Percentiles rank a stretch among this genome's conserved stretches.
phyloP scores from a whole-genome alignment of 352 stramenopile genomes.

The Phytophthora tubulina region DNA sequence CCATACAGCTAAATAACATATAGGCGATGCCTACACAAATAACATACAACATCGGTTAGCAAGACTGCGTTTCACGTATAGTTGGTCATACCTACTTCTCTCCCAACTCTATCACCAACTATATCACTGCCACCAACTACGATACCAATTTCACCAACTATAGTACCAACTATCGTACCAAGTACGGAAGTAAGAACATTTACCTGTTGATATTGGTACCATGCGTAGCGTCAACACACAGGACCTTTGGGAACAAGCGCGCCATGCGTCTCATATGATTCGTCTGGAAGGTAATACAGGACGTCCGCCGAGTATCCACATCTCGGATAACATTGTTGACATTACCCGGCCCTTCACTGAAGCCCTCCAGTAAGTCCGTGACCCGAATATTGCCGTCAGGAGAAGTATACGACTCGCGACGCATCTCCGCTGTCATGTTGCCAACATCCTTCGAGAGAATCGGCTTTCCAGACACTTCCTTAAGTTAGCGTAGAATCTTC shows the following conservation, averaged over 20 bases:
- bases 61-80: too few relatives aligned
- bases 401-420: not conserved
- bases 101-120: too few relatives aligned
- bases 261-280: slow-evolving; percentile 16
- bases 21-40: slow-evolving; percentile 12
- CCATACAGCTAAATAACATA: slow-evolving; percentile 20
- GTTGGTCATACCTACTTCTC: too few relatives aligned
- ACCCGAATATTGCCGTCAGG: slow-evolving; percentile 9
- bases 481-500: slow-evolving; percentile 4
- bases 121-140: too few relatives aligned
- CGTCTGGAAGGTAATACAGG: not conserved
- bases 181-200: not conserved
- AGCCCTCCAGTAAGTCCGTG: not conserved
- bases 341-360: not conserved
- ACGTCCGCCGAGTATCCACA: not conserved
- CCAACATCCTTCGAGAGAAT: slow-evolving; percentile 5
- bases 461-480: slow-evolving; percentile 1
- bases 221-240: slow-evolving; percentile 19
- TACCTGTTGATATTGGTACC: slow-evolving; percentile 26
- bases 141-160: not conserved
- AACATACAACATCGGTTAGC: not conserved
- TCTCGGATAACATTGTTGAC: too few relatives aligned
- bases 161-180: not conserved
- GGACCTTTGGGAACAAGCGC: slow-evolving; percentile 1
- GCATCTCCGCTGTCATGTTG: slow-evolving; percentile 6